phyloP scores from a whole-genome alignment of 768 basidiomycete species.

The Mycena venus region DNA sequence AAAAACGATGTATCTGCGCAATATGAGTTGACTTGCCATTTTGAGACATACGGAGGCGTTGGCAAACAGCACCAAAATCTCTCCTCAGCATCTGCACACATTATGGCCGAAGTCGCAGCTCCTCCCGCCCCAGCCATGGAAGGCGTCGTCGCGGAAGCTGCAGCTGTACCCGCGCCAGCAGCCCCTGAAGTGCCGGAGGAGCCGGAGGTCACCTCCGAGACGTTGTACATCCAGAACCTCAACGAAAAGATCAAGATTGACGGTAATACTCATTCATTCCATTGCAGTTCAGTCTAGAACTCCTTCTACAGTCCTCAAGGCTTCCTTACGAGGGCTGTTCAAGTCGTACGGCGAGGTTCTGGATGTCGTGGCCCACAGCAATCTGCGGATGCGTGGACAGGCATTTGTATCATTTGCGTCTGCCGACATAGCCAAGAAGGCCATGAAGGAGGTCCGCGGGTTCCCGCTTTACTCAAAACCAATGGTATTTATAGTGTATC shows the following conservation, averaged over 20 bases:
- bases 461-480: conserved; percentile 98
- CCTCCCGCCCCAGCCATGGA: conserved; percentile 47
- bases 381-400: conserved; percentile 98
- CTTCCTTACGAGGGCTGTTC: conserved; percentile 90
- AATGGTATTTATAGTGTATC: conserved; percentile 77
- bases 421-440: conserved; percentile 86
- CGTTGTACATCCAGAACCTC: conserved; percentile 95
- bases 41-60: neutral
- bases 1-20: neutral
- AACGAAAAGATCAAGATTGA: conserved; percentile 94
- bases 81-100: neutral
- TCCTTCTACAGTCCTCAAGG: conserved; percentile 79
- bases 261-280: conserved; percentile 53
- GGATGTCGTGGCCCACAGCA: conserved; percentile 95
- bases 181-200: conserved; percentile 43
- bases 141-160: conserved; percentile 42
- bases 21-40: neutral
- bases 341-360: conserved; percentile 93
- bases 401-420: conserved; percentile 95
- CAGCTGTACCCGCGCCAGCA: conserved; percentile 16
- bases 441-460: conserved; percentile 91
- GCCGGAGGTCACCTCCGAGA: conserved; percentile 76
- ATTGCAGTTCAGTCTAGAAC: conserved; percentile 1
- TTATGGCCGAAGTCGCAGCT: conserved; percentile 48
- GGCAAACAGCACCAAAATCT: neutral